These are phyloP conservation scores for Suhomyces wounanorum DNA, from an alignment of 1,139 yeast species.

Conservation along the genomic window DNA sequence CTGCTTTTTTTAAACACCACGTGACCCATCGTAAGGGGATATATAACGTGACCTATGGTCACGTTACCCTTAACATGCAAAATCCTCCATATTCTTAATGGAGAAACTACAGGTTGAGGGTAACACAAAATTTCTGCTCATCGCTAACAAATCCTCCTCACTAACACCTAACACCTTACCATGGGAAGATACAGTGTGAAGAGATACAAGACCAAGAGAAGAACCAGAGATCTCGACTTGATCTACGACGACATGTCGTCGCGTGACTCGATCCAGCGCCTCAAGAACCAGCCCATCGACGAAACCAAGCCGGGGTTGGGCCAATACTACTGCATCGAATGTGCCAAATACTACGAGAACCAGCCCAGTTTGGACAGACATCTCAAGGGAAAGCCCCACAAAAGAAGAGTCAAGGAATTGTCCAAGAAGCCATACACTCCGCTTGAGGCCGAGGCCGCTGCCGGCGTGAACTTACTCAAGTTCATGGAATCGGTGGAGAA, in stretches of 20 bases:
- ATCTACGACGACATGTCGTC: conserved; percentile 74
- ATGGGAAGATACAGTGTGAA: conserved; percentile 89
- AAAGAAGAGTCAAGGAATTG: conserved; percentile 78
- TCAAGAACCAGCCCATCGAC: conserved; percentile 82
- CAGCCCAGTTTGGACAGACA: conserved; percentile 75
- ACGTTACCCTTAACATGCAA: conserved; percentile 2
- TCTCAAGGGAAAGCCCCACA: conserved; percentile 74
- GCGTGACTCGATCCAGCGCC: conserved; percentile 58
- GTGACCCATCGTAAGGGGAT: neutral
- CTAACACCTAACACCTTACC: conserved; percentile 2
- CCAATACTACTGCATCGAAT: conserved; percentile 89
- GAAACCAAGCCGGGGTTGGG: conserved; percentile 93
- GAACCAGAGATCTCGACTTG: conserved; percentile 83
- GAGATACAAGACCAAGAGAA: conserved; percentile 75
- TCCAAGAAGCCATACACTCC: conserved; percentile 80
- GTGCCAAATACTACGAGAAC: conserved; percentile 89
- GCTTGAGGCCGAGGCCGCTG: conserved; percentile 88
- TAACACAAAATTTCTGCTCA: conserved; percentile 6
- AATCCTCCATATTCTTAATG: too few species aligned
- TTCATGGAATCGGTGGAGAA: conserved; percentile 64
- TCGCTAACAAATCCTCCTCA: neutral
- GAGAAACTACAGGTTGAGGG: too few species aligned
- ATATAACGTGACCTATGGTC: neutral
- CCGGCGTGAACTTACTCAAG: conserved; percentile 71
- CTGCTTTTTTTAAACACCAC: conserved; percentile 9